phyloP scores from a whole-genome alignment of 208 protist species.

The Trypanosoma cruzi region DNA sequence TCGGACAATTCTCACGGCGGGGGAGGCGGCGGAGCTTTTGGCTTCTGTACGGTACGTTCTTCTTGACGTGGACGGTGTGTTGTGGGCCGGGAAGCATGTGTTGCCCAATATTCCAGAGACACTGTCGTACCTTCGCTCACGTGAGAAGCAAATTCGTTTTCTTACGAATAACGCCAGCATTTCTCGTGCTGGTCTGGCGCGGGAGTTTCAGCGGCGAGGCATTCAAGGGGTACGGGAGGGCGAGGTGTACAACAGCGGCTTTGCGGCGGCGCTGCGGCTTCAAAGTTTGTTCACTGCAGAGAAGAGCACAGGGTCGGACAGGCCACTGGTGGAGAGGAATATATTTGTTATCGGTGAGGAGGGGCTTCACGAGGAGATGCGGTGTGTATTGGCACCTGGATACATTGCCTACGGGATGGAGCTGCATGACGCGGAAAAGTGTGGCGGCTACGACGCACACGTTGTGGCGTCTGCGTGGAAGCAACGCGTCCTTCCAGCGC shows the following conservation, averaged over 20 bases:
- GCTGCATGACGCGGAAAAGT: constrained; percentile 49
- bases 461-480: constrained; percentile 37
- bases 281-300: constrained; percentile 35
- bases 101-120: constrained; percentile 50
- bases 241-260: constrained; percentile 77
- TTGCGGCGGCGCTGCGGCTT: constrained; percentile 53
- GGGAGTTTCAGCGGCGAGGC: constrained; percentile 41
- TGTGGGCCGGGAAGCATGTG: constrained; percentile 56
- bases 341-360: constrained; percentile 72
- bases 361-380: constrained; percentile 75
- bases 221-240: constrained; percentile 39
- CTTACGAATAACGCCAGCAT: constrained; percentile 76
- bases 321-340: constrained; percentile 52
- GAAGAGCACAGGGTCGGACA: not conserved
- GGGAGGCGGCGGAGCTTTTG: constrained; percentile 38
- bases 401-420: constrained; percentile 76
- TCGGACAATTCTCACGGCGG: constrained; percentile 5
- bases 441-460: constrained; percentile 41
- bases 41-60: constrained; percentile 57
- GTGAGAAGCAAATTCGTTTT: constrained; percentile 65
- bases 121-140: constrained; percentile 49
- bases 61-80: constrained; percentile 74
- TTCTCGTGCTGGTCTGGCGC: constrained; percentile 38
- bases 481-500: constrained; percentile 39
- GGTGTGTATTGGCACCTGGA: constrained; percentile 53